These are phyloP conservation scores for Didymella segeticola DNA, from an alignment of 2,329 filamentous ascomycete genomes.

Conservation along the genomic window DNA sequence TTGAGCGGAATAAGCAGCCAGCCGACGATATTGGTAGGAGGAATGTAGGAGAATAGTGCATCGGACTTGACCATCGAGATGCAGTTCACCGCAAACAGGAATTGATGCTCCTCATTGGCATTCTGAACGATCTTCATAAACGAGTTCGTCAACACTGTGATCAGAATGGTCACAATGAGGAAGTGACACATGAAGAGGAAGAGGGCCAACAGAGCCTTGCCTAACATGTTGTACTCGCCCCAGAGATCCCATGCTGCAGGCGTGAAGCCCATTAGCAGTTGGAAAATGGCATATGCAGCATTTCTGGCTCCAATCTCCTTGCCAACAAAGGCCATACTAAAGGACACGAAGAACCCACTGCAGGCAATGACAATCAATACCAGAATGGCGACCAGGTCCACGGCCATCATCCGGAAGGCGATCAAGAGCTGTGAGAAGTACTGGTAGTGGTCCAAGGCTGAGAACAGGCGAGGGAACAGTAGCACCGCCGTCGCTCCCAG, in stretches of 20 bases:
- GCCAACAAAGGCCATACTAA: slow-evolving; percentile 79
- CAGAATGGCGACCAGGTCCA: slow-evolving; percentile 85
- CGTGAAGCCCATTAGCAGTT: slow-evolving; percentile 94
- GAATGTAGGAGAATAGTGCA: slow-evolving; percentile 90
- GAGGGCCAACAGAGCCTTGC: slow-evolving; percentile 75
- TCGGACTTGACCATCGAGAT: slow-evolving; percentile 99
- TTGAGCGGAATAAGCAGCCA: slow-evolving; percentile 87
- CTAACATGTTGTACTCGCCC: slow-evolving; percentile 81
- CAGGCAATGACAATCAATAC: slow-evolving; percentile 85
- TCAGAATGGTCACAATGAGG: slow-evolving; percentile 89
- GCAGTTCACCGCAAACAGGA: slow-evolving; percentile 94
- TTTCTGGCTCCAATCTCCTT: slow-evolving; percentile 72
- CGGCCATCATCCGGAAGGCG: slow-evolving; percentile 91
- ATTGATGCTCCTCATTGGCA: slow-evolving; percentile 89
- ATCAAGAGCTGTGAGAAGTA: slow-evolving; percentile 96
- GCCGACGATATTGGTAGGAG: slow-evolving; percentile 88
- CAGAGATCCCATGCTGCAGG: slow-evolving; percentile 91
- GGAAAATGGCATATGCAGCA: slow-evolving; percentile 90
- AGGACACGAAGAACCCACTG: slow-evolving; percentile 95
- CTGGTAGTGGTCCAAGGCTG: slow-evolving; percentile 89
- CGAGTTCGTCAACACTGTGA: slow-evolving; percentile 94
- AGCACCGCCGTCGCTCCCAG: slow-evolving; percentile 89
- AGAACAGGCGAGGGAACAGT: slow-evolving; percentile 89
- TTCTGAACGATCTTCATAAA: slow-evolving; percentile 96
- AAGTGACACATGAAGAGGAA: slow-evolving; percentile 97